Evolutionary conservation across 495 filamentous ascomycete species (phyloP).

Genomic region (Xylaria sp.): DNA sequence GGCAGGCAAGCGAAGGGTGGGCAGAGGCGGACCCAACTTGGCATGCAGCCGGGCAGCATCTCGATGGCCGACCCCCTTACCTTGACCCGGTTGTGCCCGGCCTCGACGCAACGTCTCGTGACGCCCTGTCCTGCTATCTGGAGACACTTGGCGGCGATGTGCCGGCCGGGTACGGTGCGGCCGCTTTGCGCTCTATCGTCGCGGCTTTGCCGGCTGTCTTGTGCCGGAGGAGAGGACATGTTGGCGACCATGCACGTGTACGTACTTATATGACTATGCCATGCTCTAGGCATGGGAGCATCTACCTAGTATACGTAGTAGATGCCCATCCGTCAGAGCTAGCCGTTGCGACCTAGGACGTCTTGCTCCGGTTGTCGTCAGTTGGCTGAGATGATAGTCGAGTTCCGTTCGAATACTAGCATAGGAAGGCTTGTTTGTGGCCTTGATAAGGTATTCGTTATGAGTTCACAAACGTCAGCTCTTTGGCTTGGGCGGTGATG

Average conservation of each 20-base stretch:
- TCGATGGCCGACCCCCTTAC: not conserved
- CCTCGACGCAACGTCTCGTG: not conserved
- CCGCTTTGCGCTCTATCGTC: not conserved
- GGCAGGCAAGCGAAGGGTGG: not conserved
- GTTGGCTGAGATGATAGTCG: not conserved
- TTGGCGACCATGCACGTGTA: not conserved
- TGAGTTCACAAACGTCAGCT: not conserved
- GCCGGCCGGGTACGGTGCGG: not conserved
- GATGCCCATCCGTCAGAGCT: not conserved
- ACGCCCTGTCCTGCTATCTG: not conserved
- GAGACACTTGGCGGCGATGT: not conserved
- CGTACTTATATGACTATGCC: not conserved
- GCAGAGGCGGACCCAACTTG: not conserved
- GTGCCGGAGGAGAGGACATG: not conserved
- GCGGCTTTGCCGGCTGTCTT: constrained; percentile 5
- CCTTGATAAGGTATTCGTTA: not conserved
- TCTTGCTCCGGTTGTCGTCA: not conserved
- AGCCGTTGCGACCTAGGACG: not conserved
- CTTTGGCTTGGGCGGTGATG: not conserved
- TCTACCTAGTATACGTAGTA: too few relatives aligned
- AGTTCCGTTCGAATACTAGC: not conserved
- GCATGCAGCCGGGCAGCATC: not conserved
- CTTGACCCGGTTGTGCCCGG: not conserved
- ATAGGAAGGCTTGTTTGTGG: not conserved
- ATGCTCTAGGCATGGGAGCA: too few relatives aligned